Evolutionary conservation across 2,329 filamentous ascomycete species (phyloP).

Genomic region (Fusarium staphyleae): DNA sequence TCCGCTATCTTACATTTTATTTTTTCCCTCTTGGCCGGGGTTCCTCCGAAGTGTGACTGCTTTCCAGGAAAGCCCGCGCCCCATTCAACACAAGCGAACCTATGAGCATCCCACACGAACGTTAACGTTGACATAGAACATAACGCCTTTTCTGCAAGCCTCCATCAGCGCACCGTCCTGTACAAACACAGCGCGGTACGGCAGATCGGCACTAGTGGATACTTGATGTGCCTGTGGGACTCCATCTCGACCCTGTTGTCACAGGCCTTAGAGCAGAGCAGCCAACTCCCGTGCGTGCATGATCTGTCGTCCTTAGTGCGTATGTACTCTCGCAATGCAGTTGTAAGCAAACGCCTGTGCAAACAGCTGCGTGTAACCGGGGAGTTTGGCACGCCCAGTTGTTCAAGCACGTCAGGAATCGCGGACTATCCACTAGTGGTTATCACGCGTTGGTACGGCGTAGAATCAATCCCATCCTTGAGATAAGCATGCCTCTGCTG

Average conservation of each 20-base stretch:
- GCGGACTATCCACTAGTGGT: conserved; percentile 16
- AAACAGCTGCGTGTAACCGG: conserved; percentile 17
- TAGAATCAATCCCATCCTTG: background rate
- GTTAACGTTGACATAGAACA: background rate
- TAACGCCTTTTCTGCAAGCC: conserved; percentile 6
- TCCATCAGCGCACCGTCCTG: background rate
- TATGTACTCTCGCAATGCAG: background rate
- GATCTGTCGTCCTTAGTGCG: conserved; percentile 10
- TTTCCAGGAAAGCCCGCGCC: conserved; percentile 6
- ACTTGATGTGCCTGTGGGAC: background rate
- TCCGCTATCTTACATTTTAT: background rate
- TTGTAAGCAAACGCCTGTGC: background rate
- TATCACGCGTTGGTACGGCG: conserved; percentile 11
- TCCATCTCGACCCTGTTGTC: conserved; percentile 9
- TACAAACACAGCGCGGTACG: background rate
- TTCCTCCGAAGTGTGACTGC: background rate
- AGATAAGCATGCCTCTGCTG: conserved; percentile 22
- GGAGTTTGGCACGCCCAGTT: conserved; percentile 13
- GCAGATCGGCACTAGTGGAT: conserved; percentile 22
- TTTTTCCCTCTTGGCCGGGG: conserved; percentile 5
- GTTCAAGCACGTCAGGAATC: conserved; percentile 19
- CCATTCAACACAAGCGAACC: conserved; percentile 35
- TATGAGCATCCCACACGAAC: conserved; percentile 22
- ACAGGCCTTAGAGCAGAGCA: conserved; percentile 16
- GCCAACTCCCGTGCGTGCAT: conserved; percentile 33